Base-by-base conservation (phyloP, 192 early-diverging fungal genomes). In the Allomyces macrogynus region DNA sequence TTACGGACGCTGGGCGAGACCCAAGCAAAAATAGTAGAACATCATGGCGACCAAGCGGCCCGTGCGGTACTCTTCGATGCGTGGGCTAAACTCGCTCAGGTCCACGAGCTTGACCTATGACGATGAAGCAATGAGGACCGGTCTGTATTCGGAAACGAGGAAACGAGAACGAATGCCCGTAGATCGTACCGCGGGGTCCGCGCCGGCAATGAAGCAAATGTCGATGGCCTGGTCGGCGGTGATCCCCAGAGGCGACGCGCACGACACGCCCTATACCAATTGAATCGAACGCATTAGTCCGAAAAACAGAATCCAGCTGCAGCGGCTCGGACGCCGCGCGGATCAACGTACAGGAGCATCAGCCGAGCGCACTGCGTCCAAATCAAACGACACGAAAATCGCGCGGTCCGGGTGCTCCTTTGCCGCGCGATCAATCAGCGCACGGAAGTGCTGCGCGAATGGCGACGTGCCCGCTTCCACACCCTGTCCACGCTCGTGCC, bases 361-460 rank as follows among this genome's bases (percentile, higher is more conserved):
- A 3, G 26, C 68, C 10, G 24, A 20, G n/a, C 62, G 42, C 16
- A 69, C 64, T 1, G 23, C 22, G n/a, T 69, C 68, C 68, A 69
- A 65, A 65, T 69, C 68, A 65, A 69, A 69, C 43, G 68, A 69
- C 16, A 69, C 64, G 61, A 69, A 69, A 24, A 69, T 24, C 57
- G 49, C 49, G 16, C 49, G 16, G 32, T 40, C 32, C 7, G 32
- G 32, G 32, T 40, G 32, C 32, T 40, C 32, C 32, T 40, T 40
- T 40, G 32, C 32, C 32, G 32, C 32, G 7, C 7, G 7, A 32
- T 61, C 61, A 12, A 69, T 22, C 25, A 61, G 64, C 0, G 54
- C 68, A 5, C 40, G 24, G 61, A 69, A 69, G 4, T 10, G 16
- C 16, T n/a, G 20, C 25, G 22, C 23, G 8, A 57, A 57, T 16